Conservation (phyloP, 2,329 filamentous ascomycete species). For the Beauveria varroae region DNA sequence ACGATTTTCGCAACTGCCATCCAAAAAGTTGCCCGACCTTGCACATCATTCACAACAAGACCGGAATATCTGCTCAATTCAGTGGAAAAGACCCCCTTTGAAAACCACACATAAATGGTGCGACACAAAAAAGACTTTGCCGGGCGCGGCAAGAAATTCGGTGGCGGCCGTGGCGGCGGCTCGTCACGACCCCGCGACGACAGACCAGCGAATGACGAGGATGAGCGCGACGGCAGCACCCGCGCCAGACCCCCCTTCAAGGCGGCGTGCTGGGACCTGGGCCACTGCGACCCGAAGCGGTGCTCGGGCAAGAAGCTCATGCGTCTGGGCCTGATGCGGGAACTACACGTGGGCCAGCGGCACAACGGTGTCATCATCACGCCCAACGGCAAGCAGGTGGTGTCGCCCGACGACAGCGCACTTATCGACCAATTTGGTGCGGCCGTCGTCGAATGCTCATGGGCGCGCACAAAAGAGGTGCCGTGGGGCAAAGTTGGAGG, state of each 20-base stretch:
- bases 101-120: constrained; percentile 54
- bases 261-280: constrained; percentile 95
- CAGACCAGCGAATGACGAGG: constrained; percentile 27
- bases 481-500: constrained; percentile 89
- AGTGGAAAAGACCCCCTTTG: no score
- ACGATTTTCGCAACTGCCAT: constrained; percentile 3
- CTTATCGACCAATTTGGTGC: constrained; percentile 83
- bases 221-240: constrained; percentile 16
- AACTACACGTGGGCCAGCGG: constrained; percentile 84
- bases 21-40: neutral
- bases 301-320: constrained; percentile 96
- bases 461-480: constrained; percentile 87
- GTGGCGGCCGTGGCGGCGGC: constrained; percentile 48
- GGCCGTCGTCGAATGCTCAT: constrained; percentile 94
- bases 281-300: constrained; percentile 93
- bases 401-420: constrained; percentile 76
- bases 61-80: no score
- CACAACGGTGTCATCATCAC: constrained; percentile 89
- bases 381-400: constrained; percentile 79
- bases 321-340: constrained; percentile 85
- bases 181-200: constrained; percentile 45
- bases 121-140: constrained; percentile 87
- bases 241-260: constrained; percentile 57
- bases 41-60: neutral
- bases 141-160: constrained; percentile 66